phyloP scores from a whole-genome alignment of 805 yeast species.

The Candida hispaniensis region DNA sequence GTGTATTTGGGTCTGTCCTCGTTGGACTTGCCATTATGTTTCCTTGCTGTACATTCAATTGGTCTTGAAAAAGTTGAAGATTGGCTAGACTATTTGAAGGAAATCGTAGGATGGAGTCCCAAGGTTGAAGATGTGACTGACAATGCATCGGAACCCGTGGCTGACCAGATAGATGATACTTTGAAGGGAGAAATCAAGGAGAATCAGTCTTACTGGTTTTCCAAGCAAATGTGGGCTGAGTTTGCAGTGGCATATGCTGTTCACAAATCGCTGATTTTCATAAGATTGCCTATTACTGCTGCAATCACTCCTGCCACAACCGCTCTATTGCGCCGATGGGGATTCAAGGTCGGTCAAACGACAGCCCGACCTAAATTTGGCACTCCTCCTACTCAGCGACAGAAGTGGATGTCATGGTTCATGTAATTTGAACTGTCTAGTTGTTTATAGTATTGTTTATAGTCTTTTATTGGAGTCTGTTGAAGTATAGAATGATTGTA shows the following conservation, averaged over 20 bases:
- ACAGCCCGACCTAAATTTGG: conserved; percentile 37
- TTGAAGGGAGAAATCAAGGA: conserved; percentile 15
- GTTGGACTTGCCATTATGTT: conserved; percentile 77
- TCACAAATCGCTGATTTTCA: conserved; percentile 75
- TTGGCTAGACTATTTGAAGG: conserved; percentile 51
- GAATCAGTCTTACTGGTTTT: conserved; percentile 18
- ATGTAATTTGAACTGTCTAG: conserved; percentile 30
- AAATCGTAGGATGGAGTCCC: conserved; percentile 51
- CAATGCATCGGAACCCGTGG: too few species aligned
- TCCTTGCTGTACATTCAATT: conserved; percentile 66
- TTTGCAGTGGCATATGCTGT: conserved; percentile 84
- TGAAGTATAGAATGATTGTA: too few species aligned
- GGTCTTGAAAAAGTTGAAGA: conserved; percentile 75
- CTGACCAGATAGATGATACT: conserved; percentile 1
- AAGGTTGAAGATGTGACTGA: conserved; percentile 20
- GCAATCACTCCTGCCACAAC: conserved; percentile 83
- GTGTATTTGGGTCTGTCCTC: conserved; percentile 65
- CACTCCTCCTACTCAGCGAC: conserved; percentile 38
- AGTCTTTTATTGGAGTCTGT: too few species aligned
- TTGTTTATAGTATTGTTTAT: too few species aligned
- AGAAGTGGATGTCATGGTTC: conserved; percentile 52
- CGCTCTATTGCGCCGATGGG: conserved; percentile 54
- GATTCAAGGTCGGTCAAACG: conserved; percentile 58
- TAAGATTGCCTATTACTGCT: conserved; percentile 83
- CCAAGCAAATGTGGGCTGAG: conserved; percentile 52